A percentile compares a stretch with the other conserved stretches of the same genome.
Conservation (phyloP, 192 early-diverging fungal genomes). For the Chytriomyces confervae region DNA sequence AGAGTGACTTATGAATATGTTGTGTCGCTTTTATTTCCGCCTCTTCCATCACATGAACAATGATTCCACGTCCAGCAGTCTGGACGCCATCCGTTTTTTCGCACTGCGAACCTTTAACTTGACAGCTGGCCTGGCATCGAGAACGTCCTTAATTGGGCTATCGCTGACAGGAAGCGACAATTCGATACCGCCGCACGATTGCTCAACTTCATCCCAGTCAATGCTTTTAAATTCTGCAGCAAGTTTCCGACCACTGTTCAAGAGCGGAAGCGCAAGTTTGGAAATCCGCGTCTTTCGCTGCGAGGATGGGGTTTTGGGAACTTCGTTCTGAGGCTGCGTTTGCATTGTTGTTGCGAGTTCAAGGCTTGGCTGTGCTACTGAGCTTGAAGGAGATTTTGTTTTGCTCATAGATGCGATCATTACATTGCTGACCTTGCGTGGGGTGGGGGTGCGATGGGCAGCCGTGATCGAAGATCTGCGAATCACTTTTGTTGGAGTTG, state of each 20-base stretch:
- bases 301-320: conserved; percentile 10
- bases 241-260: neutral
- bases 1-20: neutral
- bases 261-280: conserved; percentile 10
- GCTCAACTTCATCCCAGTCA: conserved; percentile 24
- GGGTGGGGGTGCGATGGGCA: no score
- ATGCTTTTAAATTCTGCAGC: neutral
- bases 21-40: neutral
- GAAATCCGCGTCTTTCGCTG: neutral
- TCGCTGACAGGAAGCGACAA: neutral
- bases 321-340: no score
- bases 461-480: neutral
- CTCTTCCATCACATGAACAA: neutral
- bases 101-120: conserved; percentile 23
- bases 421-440: neutral
- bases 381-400: no score
- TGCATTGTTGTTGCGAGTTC: no score
- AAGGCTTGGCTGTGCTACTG: no score
- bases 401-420: no score
- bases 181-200: neutral
- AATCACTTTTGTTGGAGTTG: neutral
- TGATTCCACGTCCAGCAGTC: conserved; percentile 22
- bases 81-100: conserved; percentile 9
- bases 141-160: conserved; percentile 23
- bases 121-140: conserved; percentile 9